These are phyloP conservation scores for Hypoxylon sp. DNA, from an alignment of 2,329 filamentous ascomycete genomes.

Conservation along the genomic window DNA sequence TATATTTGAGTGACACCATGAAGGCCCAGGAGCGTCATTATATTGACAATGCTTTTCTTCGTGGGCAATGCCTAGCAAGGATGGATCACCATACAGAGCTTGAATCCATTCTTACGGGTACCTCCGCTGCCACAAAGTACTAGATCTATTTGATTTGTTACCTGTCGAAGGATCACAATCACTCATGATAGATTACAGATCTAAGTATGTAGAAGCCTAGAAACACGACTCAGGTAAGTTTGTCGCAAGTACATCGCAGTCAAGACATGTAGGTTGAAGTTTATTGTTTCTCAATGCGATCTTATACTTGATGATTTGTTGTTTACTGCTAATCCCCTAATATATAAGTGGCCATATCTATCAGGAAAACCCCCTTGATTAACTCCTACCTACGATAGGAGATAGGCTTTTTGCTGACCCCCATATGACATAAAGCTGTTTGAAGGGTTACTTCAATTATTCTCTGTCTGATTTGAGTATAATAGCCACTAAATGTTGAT, in stretches of 20 bases:
- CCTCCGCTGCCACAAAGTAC: slow-evolving; percentile 18
- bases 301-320: not conserved
- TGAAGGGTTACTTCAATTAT: slow-evolving; percentile 1
- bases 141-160: slow-evolving; percentile 26
- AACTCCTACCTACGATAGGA: not conserved
- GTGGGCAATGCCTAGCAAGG: slow-evolving; percentile 5
- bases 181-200: slow-evolving; percentile 19
- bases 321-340: slow-evolving; percentile 1
- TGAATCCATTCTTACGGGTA: slow-evolving; percentile 9
- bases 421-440: not conserved
- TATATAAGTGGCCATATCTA: not conserved
- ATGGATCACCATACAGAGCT: slow-evolving; percentile 13
- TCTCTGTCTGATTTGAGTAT: not conserved
- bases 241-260: not conserved
- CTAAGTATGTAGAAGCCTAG: slow-evolving; percentile 23
- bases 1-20: slow-evolving; percentile 30
- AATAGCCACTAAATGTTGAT: not conserved
- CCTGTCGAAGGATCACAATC: slow-evolving; percentile 3
- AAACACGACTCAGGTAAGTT: slow-evolving; percentile 33
- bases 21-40: slow-evolving; percentile 12
- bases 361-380: not conserved
- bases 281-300: not conserved
- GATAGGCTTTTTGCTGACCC: not conserved
- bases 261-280: not conserved
- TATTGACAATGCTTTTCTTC: slow-evolving; percentile 20